Evolutionary conservation across 306 rosid genomes (phyloP), one percentile per base, ranked within the genome.

Genomic region (Crotalaria pallida): DNA sequence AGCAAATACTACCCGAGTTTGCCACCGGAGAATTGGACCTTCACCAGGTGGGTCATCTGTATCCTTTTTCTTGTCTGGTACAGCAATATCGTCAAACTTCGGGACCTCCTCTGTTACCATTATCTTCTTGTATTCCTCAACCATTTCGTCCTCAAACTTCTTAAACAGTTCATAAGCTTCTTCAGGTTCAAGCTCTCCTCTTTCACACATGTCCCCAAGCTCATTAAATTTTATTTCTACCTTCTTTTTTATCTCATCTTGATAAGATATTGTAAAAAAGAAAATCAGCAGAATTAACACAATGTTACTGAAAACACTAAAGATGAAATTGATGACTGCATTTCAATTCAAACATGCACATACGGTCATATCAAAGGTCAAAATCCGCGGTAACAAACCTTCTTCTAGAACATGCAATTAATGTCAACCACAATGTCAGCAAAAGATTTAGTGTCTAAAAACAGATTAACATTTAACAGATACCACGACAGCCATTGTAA

Each of bases 21-120:
- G 87, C 99, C 97, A 95, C 59, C 91, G 75, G 75, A 95, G 96
- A 71, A 95, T 88, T 3, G 99, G 99, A 19, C 99, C 99, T 73
- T 91, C 99, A 1, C 97, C 99, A 3, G 95, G 91, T 26, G 96
- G 96, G 36, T 84, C 97, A 66, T 83, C 99, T 10, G 56, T 33
- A 78, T 86, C 86, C 59, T 82, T 91, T 74, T 85, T 89, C 77
- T 82, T 82, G 73, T 88, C 88, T 9, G 70, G 80, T 48, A 75
- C 83, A 72, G 58, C 71, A 29, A 66, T 68, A 63, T 81, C 81
- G 49, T 80, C 96, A 59, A 78, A 73, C 77, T 83, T 56, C 1
- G 80, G 74, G 13, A 75, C 80, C 0, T 69, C 96, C 38, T 87
- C 86, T 0, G 87, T 89, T 77, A 91, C 99, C 84, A 80, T 77